Evolutionary conservation across 805 yeast species (phyloP).

Genomic region (Wickerhamomyces chambardii): DNA sequence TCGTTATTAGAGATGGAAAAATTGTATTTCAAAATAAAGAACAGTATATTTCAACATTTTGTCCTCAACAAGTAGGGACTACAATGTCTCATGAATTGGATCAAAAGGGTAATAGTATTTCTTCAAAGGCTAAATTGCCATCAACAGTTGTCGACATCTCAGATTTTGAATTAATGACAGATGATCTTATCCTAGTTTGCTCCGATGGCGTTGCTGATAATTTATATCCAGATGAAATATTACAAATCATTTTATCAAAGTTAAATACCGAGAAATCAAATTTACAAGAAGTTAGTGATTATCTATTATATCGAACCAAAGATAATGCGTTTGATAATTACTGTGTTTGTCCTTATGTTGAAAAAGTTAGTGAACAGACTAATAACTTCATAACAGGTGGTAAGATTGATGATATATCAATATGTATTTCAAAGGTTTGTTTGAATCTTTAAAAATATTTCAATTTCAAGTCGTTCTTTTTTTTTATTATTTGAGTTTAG

Average conservation of each 20-base stretch:
- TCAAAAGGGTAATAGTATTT: too few species aligned
- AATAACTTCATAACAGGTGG: constrained; percentile 35
- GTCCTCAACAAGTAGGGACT: constrained; percentile 50
- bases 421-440: constrained; percentile 37
- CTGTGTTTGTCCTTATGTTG: constrained; percentile 45
- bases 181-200: constrained; percentile 36
- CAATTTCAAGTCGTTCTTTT: constrained; percentile 1
- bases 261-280: constrained; percentile 18
- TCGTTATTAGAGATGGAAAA: constrained; percentile 36
- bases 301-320: constrained; percentile 33
- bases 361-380: constrained; percentile 32
- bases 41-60: constrained; percentile 33
- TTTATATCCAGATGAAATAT: constrained; percentile 37
- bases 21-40: constrained; percentile 34
- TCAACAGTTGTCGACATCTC: constrained; percentile 38
- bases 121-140: constrained; percentile 23
- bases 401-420: constrained; percentile 44
- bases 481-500: too few species aligned
- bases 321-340: constrained; percentile 43
- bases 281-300: constrained; percentile 29
- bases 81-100: constrained; percentile 22
- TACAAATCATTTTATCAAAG: constrained; percentile 25
- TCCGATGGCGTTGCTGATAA: constrained; percentile 50
- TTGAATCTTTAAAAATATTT: constrained; percentile 2
- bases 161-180: constrained; percentile 26